phyloP scores from a whole-genome alignment of 2,329 filamentous ascomycete species.

The Talaromyces piceae region DNA sequence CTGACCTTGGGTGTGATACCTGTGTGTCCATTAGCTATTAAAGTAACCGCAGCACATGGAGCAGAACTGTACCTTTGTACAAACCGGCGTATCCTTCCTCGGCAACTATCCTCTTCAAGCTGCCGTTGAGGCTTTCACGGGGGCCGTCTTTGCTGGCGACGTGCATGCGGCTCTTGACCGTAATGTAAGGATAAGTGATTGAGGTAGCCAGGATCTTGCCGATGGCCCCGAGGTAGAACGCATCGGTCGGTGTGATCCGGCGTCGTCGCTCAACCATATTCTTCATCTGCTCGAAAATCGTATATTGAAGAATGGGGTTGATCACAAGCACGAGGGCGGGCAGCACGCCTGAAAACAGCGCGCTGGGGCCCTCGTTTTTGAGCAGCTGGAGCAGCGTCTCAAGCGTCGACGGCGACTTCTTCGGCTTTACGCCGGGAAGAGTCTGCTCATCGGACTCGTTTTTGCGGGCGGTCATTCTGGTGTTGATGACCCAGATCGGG shows the following conservation, averaged over 20 bases:
- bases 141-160: constrained; percentile 70
- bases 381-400: constrained; percentile 74
- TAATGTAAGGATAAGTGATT: constrained; percentile 98
- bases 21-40: constrained; percentile 1
- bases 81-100: constrained; percentile 89
- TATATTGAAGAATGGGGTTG: constrained; percentile 98
- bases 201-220: constrained; percentile 91
- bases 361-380: constrained; percentile 71
- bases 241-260: constrained; percentile 74
- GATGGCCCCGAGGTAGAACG: constrained; percentile 83
- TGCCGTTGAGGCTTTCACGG: constrained; percentile 72
- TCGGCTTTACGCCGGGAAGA: constrained; percentile 29
- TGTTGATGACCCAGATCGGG: constrained; percentile 99
- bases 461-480: constrained; percentile 88
- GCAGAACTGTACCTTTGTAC: constrained; percentile 66
- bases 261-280: constrained; percentile 71
- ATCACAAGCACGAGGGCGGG: constrained; percentile 91
- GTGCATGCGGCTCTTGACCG: constrained; percentile 96
- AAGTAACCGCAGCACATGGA: background rate
- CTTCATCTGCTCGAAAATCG: constrained; percentile 97
- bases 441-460: constrained; percentile 44
- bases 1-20: constrained; percentile 94
- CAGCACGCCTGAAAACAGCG: constrained; percentile 85
- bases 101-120: constrained; percentile 68
- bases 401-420: constrained; percentile 63